These are phyloP conservation scores for Lasiosphaeria ovina DNA, from an alignment of 495 filamentous ascomycete genomes.

Conservation along the genomic window DNA sequence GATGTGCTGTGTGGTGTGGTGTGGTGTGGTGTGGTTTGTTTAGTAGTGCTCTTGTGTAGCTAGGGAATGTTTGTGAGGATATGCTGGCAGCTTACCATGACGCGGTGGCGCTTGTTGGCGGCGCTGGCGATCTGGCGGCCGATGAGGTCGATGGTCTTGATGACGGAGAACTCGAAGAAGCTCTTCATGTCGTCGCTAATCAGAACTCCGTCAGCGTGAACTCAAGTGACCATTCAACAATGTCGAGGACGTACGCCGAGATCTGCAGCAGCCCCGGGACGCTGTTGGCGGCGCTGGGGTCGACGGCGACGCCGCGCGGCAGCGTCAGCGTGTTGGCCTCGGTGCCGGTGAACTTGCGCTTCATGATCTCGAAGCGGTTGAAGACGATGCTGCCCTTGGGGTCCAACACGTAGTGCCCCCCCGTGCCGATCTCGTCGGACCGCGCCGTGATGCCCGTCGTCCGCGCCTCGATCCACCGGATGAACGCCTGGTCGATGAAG, in stretches of 20 bases:
- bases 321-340: constrained; percentile 4
- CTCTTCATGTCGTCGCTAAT: neutral
- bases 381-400: constrained; percentile 1
- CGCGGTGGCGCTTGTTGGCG: neutral
- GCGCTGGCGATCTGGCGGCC: neutral
- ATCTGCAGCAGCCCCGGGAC: neutral
- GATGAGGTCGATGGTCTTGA: constrained; percentile 1
- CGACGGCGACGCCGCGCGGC: neutral
- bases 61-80: no score
- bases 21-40: no score
- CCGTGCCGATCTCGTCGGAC: neutral
- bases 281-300: neutral
- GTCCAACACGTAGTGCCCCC: neutral
- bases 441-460: neutral
- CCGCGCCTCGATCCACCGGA: constrained; percentile 2
- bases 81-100: neutral
- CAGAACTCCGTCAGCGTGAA: neutral
- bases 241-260: neutral
- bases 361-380: neutral
- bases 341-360: constrained; percentile 2
- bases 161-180: constrained; percentile 2
- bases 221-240: neutral
- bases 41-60: no score
- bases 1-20: neutral
- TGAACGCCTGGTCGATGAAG: constrained; percentile 1